Evolutionary conservation across 371 early-diverging fungal genomes (phyloP).

Genomic region (Smittium mucronatum): DNA sequence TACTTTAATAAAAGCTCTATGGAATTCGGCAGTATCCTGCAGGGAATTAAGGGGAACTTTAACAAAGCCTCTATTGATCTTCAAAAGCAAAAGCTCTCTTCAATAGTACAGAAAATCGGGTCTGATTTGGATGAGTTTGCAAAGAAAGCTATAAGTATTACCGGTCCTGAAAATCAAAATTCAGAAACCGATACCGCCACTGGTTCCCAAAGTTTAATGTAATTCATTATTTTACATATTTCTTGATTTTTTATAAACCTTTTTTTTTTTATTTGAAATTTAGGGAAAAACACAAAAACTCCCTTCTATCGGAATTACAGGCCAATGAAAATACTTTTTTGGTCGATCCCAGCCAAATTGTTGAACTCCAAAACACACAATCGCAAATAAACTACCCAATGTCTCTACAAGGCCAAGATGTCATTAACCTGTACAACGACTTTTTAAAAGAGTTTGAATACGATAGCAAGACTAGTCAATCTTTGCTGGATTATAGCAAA

Average conservation of each 20-base stretch:
- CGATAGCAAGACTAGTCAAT: conserved; percentile 1
- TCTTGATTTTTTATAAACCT: neutral
- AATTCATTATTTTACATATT: neutral
- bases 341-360: conserved; percentile 14
- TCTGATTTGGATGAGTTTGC: conserved; percentile 25
- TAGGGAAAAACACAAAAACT: conserved; percentile 15
- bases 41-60: neutral
- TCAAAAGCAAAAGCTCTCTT: neutral
- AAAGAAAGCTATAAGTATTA: conserved; percentile 18
- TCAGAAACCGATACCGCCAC: no score
- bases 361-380: neutral
- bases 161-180: neutral
- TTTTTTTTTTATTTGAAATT: neutral
- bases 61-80: neutral
- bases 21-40: conserved; percentile 10
- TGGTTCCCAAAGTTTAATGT: neutral
- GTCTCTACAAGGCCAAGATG: neutral
- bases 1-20: neutral
- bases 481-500: conserved; percentile 12
- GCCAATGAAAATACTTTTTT: conserved; percentile 21
- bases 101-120: conserved; percentile 1
- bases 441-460: conserved; percentile 14
- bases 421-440: conserved; percentile 2
- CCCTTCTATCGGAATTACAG: conserved; percentile 20
- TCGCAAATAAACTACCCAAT: conserved; percentile 1